Conservation (phyloP, 768 basidiomycete species). For the Phlegmacium glaucopus region DNA sequence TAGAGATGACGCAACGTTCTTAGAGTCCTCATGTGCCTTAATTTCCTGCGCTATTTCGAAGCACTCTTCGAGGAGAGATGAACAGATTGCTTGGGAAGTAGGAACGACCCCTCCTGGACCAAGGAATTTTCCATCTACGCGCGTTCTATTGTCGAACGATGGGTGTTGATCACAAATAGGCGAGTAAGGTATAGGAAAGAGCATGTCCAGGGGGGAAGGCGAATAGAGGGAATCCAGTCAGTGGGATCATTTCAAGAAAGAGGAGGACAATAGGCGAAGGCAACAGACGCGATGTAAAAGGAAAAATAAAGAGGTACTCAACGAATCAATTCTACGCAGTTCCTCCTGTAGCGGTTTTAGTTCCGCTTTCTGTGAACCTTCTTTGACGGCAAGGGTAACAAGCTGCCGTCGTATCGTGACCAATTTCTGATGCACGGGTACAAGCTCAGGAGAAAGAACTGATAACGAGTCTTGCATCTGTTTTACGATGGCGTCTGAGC, state of each 20-base stretch:
- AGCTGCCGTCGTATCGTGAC: slow-evolving; percentile 87
- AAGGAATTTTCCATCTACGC: slow-evolving; percentile 94
- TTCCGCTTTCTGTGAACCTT: slow-evolving; percentile 80
- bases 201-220: slow-evolving; percentile 9
- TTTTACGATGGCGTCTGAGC: slow-evolving; percentile 70
- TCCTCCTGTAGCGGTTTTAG: slow-evolving; percentile 90
- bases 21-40: slow-evolving; percentile 86
- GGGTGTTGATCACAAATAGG: not conserved
- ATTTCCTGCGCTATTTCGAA: slow-evolving; percentile 97
- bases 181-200: slow-evolving; percentile 10
- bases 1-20: slow-evolving; percentile 79
- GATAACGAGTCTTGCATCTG: slow-evolving; percentile 83
- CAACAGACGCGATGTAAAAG: slow-evolving; percentile 30
- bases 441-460: slow-evolving; percentile 84
- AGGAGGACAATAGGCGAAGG: slow-evolving; percentile 19
- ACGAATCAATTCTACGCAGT: slow-evolving; percentile 93
- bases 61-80: slow-evolving; percentile 92
- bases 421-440: slow-evolving; percentile 86
- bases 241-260: slow-evolving; percentile 6
- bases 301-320: slow-evolving; percentile 57
- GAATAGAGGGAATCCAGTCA: slow-evolving; percentile 11
- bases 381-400: slow-evolving; percentile 83
- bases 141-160: slow-evolving; percentile 51
- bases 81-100: slow-evolving; percentile 86
- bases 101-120: slow-evolving; percentile 90